Evolutionary conservation across 108 stramenopile genomes (phyloP), one percentile per base, ranked within the genome.

Genomic region (Nannochloropsis gaditana): DNA sequence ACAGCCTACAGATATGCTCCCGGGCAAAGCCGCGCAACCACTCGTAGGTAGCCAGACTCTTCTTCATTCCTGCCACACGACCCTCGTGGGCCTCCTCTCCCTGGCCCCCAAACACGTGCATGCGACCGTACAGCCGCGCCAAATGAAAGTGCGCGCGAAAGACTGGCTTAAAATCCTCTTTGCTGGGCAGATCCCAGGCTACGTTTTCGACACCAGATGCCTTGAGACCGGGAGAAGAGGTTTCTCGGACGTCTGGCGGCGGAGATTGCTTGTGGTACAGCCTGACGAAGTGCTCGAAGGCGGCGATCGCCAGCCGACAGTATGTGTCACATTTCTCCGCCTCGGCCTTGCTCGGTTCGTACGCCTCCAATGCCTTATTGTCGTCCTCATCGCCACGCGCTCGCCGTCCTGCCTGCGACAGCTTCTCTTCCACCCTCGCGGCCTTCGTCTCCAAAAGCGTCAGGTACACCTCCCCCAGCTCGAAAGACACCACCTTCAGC

Each of bases 401-500:
- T n/a, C 59, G 15, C 59, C 59, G 19, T 73, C 59, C 19, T n/a
- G 3, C 59, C n/a, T n/a, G 19, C 59, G 4, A 4, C 59, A 73
- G n/a, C n/a, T 6, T 73, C 8, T 73, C 19, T n/a, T 73, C 59
- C 3, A 73, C n/a, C 87, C 87, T 80, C 9, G 19, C 9, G 2
- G 41, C 21, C 82, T 89, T 89, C 5, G 85, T 2, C 59, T 85
- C 85, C 45, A 84, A 81, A 50, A 85, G 42, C 31, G 85, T 81
- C 42, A 85, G 45, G 42, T 83, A 83, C 9, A 89, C 79, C 83
- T 89, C 85, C 17, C 88, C 88, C 43, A 89, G 82, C 83, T 89
- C 88, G 43, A 83, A 84, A 10, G 85, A 89, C n/a, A 89, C 79
- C 81, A 85, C 85, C 45, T 89, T 89, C 47, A 82, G 85, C 11